Base-by-base conservation (phyloP, 192 early-diverging fungal genomes). In the Radiomyces spectabilis region DNA sequence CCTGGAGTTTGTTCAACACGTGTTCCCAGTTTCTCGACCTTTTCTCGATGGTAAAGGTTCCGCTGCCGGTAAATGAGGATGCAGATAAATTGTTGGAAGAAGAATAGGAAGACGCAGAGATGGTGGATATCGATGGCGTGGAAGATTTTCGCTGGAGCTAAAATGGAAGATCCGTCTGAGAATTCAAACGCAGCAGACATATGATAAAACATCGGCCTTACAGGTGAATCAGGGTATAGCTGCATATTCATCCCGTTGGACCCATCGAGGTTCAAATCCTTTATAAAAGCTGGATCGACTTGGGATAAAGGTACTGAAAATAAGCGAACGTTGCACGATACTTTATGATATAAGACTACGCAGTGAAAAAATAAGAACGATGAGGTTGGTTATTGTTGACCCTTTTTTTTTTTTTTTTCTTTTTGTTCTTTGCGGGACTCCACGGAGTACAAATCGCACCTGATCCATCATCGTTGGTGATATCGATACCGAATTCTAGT, bases 401-500 rank as follows among this genome's bases (percentile, higher is more conserved):
- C 38, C 38, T 16, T 16, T 16, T n/a, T n/a, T n/a, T 25, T 12
- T 39, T 9, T 3, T 12, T 27, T 44, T 33, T 29, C 19, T n/a
- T 33, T 2, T 30, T 0, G 35, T 16, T 7, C n/a, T 27, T 13
- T 51, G 12, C 0, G 13, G 24, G 34, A 1, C 21, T 41, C 21
- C 19, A 10, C 19, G 21, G 16, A 19, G 16, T 30, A 32, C 5
- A 4, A 32, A 27, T 65, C 47, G 56, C 73, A 82, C 80, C 65
- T 41, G 71, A 57, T 7, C 81, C 84, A 53, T 86, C 79, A 24
- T 87, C 85, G 51, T 87, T 79, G 56, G 78, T 75, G 50, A 90
- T 90, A 57, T 90, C 88, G 26, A 90, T 79, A 29, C 88, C 88
- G 71, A 90, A 90, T 38, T 90, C 88, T 2, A 92, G 59, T 35